These are phyloP conservation scores for Viola pubescens DNA, from an alignment of 441 rosid species.

Conservation along the genomic window DNA sequence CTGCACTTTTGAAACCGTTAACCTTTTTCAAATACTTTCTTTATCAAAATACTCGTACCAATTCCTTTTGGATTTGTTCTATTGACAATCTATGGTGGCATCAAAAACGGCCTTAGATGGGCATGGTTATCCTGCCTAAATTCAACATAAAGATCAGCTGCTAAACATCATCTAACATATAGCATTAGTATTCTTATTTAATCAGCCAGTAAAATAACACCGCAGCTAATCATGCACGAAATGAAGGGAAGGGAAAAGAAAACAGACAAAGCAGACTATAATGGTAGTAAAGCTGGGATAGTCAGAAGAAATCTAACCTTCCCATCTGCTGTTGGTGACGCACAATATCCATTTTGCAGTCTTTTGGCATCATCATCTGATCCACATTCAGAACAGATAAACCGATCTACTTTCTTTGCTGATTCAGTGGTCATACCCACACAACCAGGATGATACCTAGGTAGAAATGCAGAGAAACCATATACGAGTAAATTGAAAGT, in stretches of 20 bases:
- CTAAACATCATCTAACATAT: too few relatives aligned
- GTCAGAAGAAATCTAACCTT: slow-evolving; percentile 38
- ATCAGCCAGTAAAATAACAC: slow-evolving; percentile 34
- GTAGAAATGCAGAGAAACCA: slow-evolving; percentile 12
- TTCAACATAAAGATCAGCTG: too few relatives aligned
- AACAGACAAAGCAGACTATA: background rate
- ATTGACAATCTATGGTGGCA: too few relatives aligned
- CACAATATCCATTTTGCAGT: slow-evolving; percentile 46
- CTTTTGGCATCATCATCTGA: slow-evolving; percentile 54
- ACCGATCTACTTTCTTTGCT: slow-evolving; percentile 73
- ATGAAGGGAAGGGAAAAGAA: background rate
- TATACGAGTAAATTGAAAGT: background rate
- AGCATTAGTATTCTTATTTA: background rate
- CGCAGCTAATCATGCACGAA: background rate
- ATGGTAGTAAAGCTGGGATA: slow-evolving; percentile 9
- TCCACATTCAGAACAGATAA: slow-evolving; percentile 72
- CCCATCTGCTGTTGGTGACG: slow-evolving; percentile 49
- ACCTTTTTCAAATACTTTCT: too few relatives aligned
- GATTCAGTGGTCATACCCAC: slow-evolving; percentile 81
- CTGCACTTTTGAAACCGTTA: too few relatives aligned
- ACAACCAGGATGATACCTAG: slow-evolving; percentile 62
- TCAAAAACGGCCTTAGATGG: too few relatives aligned
- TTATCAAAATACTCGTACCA: too few relatives aligned
- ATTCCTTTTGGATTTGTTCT: too few relatives aligned
- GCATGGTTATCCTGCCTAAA: too few relatives aligned